Evolutionary conservation across 495 filamentous ascomycete species (phyloP).

Genomic region (Penicillium maclennaniae): DNA sequence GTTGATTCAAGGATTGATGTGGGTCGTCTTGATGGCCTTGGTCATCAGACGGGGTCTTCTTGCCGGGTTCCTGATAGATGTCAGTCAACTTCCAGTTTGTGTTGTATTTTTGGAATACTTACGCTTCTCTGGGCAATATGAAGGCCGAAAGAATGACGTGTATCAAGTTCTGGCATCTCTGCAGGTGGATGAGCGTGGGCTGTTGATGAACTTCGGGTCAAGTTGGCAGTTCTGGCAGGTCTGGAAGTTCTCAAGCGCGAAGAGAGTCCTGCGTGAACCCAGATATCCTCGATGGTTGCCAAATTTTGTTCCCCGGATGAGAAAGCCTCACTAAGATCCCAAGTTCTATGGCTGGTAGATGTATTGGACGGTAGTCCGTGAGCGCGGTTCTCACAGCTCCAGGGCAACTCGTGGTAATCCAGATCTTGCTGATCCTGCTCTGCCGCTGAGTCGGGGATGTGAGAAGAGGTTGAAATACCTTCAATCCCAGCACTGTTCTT

Average conservation of each 20-base stretch:
- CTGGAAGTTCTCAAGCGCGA: background rate
- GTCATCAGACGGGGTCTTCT: background rate
- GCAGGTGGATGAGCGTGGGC: background rate
- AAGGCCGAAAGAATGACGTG: slow-evolving; percentile 16
- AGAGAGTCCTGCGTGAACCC: background rate
- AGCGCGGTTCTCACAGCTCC: background rate
- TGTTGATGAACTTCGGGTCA: background rate
- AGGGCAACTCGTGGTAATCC: background rate
- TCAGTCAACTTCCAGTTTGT: background rate
- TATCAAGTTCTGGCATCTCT: background rate
- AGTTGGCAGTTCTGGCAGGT: background rate
- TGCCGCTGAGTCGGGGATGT: background rate
- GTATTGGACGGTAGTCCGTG: background rate
- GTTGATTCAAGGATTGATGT: background rate
- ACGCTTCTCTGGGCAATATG: slow-evolving; percentile 16
- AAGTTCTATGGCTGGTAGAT: background rate
- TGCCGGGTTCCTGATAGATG: background rate
- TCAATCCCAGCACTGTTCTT: background rate
- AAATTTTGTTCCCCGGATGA: background rate
- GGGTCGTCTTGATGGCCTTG: background rate
- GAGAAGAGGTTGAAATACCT: background rate
- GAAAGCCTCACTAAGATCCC: background rate
- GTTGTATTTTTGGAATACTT: background rate
- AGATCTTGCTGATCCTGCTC: background rate
- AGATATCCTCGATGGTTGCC: background rate